Evolutionary conservation across 2,329 filamentous ascomycete genomes (phyloP), one percentile per base, ranked within the genome.

Genomic region (Fusarium haematococcum): DNA sequence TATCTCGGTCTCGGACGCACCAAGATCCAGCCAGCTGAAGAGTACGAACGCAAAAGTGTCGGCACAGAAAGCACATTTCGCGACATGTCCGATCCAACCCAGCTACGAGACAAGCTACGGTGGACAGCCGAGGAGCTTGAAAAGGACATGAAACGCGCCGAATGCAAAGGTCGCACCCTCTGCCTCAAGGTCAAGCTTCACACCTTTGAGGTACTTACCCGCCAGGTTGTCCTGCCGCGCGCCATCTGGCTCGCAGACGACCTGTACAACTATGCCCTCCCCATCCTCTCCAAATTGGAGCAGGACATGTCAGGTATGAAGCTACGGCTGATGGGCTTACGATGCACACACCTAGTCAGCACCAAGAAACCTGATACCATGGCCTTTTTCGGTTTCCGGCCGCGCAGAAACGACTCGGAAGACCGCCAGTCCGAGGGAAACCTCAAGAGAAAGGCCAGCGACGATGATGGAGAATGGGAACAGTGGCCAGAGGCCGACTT

Each of bases 121-220:
- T 89, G 88, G 80, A 95, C 92, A 2, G 95, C 97, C 0, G 92
- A 95, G 71, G 95, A 97, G 73, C 86, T 99, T 5, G 95, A 98
- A 80, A 93, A 93, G 75, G 96, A 98, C 78, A 87, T 98, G 84
- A 88, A 88, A 67, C 89, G 91, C 30, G 94, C 94, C 2, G 90
- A 94, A 73, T 94, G 94, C 83, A 98, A 96, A 82, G 96, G 96
- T 1, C 90, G 95, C n/a, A 98, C 96, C 0, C 85, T 99, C 2
- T 94, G 95, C 25, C 85, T 99, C 39, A 99, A 99, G 82, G 89
- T 98, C 74, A 99, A 99, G 81, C 85, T 98, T 9, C 94, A 98
- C 81, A 98, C 95, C 0, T 99, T 96, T 78, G 95, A 98, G 81
- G 94, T 98, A 23, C 89, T 94, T 61, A 97, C 95, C 0, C 88